phyloP scores from a whole-genome alignment of 495 filamentous ascomycete genomes.

The Penicillium ochrochloron region DNA sequence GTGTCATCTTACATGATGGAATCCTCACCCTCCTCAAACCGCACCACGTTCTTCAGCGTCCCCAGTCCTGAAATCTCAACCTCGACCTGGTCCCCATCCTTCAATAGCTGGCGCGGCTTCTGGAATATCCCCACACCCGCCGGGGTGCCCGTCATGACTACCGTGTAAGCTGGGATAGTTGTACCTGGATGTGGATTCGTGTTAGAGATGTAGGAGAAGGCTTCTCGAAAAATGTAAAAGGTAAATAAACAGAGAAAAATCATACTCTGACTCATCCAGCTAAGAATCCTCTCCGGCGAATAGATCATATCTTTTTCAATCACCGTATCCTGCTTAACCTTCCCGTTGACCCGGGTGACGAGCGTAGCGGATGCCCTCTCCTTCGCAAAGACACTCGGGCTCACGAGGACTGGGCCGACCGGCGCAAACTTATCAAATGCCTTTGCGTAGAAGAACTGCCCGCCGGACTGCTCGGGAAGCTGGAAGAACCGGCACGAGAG shows the following conservation, averaged over 20 bases:
- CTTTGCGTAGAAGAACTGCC: constrained; percentile 51
- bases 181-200: constrained; percentile 54
- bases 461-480: constrained; percentile 39
- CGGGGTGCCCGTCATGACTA: constrained; percentile 16
- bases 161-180: constrained; percentile 62
- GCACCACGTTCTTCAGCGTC: constrained; percentile 5
- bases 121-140: constrained; percentile 18
- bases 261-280: constrained; percentile 31
- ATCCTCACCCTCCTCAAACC: constrained; percentile 14
- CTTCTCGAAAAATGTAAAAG: background rate
- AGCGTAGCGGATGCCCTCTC: constrained; percentile 27
- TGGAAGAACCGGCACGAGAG: constrained; percentile 49
- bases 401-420: constrained; percentile 46
- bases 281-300: constrained; percentile 17
- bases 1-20: constrained; percentile 13
- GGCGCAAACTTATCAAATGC: constrained; percentile 54
- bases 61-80: constrained; percentile 13
- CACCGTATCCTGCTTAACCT: constrained; percentile 35
- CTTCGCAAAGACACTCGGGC: constrained; percentile 29
- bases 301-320: constrained; percentile 31
- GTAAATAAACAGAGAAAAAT: background rate
- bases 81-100: constrained; percentile 11
- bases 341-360: constrained; percentile 45
- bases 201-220: too few species aligned
- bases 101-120: constrained; percentile 10